Evolutionary conservation across 805 yeast genomes (phyloP).

Genomic region (Candida nemodendra): DNA sequence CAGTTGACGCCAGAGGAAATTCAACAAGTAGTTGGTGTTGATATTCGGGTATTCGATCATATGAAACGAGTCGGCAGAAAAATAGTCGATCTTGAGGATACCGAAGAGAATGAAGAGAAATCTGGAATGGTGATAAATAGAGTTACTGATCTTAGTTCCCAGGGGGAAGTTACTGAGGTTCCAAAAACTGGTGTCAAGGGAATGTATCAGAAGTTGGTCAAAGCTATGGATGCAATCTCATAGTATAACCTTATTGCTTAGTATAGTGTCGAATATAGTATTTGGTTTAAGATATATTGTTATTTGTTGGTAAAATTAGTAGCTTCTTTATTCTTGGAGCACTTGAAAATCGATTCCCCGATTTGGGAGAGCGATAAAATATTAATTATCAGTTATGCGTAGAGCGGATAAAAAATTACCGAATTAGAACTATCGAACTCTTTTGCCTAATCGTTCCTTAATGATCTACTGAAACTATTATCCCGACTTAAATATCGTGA

Average conservation of each 20-base stretch:
- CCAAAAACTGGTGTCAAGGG: not conserved
- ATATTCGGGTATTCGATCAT: conserved; percentile 2
- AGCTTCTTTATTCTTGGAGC: not conserved
- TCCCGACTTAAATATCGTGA: not conserved
- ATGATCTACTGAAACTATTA: not conserved
- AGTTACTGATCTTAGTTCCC: conserved; percentile 1
- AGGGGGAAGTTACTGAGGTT: not conserved
- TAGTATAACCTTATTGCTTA: not conserved
- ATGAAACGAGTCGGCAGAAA: conserved; percentile 5
- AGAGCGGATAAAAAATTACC: conserved; percentile 4
- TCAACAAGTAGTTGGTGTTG: conserved; percentile 2
- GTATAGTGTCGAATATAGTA: no score
- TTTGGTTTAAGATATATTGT: not conserved
- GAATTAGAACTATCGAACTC: not conserved
- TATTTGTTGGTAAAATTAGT: not conserved
- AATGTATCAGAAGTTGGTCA: not conserved
- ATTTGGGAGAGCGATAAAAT: not conserved
- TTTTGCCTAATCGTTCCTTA: not conserved
- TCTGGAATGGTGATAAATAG: not conserved
- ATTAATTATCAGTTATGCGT: no score
- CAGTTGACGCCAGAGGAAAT: conserved; percentile 1
- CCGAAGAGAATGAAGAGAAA: conserved; percentile 4
- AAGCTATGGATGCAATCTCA: conserved; percentile 3
- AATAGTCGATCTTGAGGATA: not conserved
- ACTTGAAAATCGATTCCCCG: not conserved